A percentile compares a stretch with the other conserved stretches of the same genome.
Conservation (phyloP, 768 basidiomycete species). For the Mycena indigotica region DNA sequence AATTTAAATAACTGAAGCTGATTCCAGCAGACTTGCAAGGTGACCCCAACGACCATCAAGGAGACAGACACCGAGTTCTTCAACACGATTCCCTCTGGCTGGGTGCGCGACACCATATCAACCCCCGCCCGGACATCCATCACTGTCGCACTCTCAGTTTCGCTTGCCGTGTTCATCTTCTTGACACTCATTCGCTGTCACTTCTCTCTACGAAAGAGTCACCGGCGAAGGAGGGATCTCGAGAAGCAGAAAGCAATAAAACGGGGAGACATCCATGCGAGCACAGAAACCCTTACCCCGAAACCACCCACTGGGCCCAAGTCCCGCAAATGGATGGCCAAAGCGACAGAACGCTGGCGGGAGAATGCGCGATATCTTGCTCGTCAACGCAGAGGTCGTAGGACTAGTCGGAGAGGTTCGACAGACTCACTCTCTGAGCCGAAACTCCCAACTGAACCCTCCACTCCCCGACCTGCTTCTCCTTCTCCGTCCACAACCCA, state of each 20-base stretch:
- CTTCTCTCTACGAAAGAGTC: slow-evolving; percentile 54
- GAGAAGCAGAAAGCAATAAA: slow-evolving; percentile 51
- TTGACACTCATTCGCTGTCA: slow-evolving; percentile 63
- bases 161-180: slow-evolving; percentile 63
- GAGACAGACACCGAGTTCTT: slow-evolving; percentile 31
- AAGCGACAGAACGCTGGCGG: slow-evolving; percentile 70
- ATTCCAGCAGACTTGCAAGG: slow-evolving; percentile 11
- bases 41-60: slow-evolving; percentile 21
- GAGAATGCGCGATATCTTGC: slow-evolving; percentile 62
- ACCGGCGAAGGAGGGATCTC: slow-evolving; percentile 30
- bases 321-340: slow-evolving; percentile 60
- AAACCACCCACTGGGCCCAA: slow-evolving; percentile 37
- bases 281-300: slow-evolving; percentile 34
- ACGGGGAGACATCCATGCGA: slow-evolving; percentile 11
- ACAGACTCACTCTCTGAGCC: slow-evolving; percentile 30
- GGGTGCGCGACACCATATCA: slow-evolving; percentile 35
- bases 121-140: slow-evolving; percentile 42
- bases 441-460: slow-evolving; percentile 10
- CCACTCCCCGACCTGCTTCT: slow-evolving; percentile 13
- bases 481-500: slow-evolving; percentile 22
- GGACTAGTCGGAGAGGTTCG: slow-evolving; percentile 30
- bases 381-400: slow-evolving; percentile 56
- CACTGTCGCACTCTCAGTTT: slow-evolving; percentile 61
- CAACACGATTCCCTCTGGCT: slow-evolving; percentile 56
- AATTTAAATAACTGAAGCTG: background rate